Evolutionary conservation across 306 rosid species (phyloP).

Genomic region (Trifolium dubium): DNA sequence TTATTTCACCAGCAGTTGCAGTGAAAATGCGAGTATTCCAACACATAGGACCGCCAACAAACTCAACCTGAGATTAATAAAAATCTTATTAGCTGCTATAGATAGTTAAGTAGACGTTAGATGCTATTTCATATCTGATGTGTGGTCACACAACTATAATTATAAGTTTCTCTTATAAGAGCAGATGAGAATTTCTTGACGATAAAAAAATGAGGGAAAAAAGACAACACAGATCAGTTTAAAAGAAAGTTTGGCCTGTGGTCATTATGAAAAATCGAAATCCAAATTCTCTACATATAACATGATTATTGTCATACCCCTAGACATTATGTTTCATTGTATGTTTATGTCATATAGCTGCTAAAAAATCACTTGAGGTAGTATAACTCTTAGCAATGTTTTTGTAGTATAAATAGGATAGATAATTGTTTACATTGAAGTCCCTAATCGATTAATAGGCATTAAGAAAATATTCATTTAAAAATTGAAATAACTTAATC

Average conservation of each 20-base stretch:
- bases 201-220: too few relatives aligned
- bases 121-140: too few relatives aligned
- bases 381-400: not conserved
- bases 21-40: slow-evolving; percentile 92
- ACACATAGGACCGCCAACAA: slow-evolving; percentile 98
- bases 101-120: too few relatives aligned
- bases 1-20: slow-evolving; percentile 77
- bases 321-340: not conserved
- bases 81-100: not conserved
- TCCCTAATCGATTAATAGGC: not conserved
- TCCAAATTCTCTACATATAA: not conserved
- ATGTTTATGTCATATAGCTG: not conserved
- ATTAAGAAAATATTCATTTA: not conserved
- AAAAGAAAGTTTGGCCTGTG: slow-evolving; percentile 2
- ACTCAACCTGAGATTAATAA: slow-evolving; percentile 75
- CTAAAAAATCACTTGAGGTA: not conserved
- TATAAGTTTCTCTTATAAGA: too few relatives aligned
- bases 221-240: not conserved
- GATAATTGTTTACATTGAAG: not conserved
- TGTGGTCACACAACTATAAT: too few relatives aligned
- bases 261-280: not conserved
- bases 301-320: not conserved
- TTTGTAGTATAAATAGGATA: not conserved
- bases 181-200: not conserved
- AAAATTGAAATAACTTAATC: not conserved